Evolutionary conservation across 208 protist species (phyloP).

Genomic region (Trypanosoma brucei): DNA sequence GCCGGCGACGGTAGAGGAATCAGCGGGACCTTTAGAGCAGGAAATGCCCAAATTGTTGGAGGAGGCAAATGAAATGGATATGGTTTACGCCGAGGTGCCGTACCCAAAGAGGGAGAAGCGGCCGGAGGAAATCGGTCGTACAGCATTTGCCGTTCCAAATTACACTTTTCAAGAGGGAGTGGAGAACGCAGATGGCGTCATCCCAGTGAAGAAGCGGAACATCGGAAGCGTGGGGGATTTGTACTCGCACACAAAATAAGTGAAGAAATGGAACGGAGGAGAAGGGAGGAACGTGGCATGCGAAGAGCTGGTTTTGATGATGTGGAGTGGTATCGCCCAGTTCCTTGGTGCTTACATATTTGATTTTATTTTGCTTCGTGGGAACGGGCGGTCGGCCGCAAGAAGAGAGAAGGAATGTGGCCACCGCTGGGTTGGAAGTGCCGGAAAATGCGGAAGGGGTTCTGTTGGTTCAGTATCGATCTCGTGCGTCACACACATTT

Average conservation of each 20-base stretch:
- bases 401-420: no score
- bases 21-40: slow-evolving; percentile 28
- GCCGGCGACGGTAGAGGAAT: slow-evolving; percentile 46
- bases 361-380: no score
- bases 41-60: slow-evolving; percentile 67
- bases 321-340: no score
- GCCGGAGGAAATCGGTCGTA: slow-evolving; percentile 29
- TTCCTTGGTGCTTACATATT: no score
- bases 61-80: slow-evolving; percentile 78
- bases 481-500: no score
- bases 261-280: no score
- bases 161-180: slow-evolving; percentile 67
- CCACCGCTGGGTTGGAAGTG: no score
- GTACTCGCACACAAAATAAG: slow-evolving; percentile 25
- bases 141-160: slow-evolving; percentile 55
- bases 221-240: slow-evolving; percentile 22
- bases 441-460: no score
- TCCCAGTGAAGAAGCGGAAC: slow-evolving; percentile 50
- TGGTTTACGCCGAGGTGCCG: slow-evolving; percentile 66
- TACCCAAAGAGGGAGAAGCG: slow-evolving; percentile 47
- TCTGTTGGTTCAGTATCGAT: no score
- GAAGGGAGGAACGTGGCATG: no score
- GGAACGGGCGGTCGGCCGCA: no score
- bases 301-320: no score
- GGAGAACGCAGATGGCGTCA: slow-evolving; percentile 67